Conservation (phyloP, 257 asterid genomes). For the Solanum ossicruentum region DNA sequence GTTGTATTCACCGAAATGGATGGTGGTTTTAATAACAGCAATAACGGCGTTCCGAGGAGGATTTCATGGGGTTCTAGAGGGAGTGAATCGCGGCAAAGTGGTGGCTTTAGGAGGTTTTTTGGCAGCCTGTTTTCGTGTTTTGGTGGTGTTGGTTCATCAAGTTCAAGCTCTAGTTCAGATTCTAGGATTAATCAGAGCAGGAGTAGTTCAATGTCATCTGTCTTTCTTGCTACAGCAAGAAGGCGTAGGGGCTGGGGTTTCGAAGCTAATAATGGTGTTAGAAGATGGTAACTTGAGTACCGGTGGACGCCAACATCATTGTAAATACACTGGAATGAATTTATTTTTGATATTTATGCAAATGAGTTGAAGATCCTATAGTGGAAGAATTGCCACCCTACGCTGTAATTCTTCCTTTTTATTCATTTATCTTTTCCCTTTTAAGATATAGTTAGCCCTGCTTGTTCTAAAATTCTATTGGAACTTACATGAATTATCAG, state of each 20-base stretch:
- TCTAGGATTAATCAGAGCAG: constrained; percentile 30
- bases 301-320: neutral
- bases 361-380: neutral
- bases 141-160: constrained; percentile 32
- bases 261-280: constrained; percentile 11
- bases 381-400: neutral
- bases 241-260: constrained; percentile 38
- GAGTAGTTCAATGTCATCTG: constrained; percentile 26
- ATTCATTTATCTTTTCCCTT: neutral
- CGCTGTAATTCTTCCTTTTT: constrained; percentile 1
- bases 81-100: constrained; percentile 31
- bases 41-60: constrained; percentile 61
- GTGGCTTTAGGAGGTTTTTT: constrained; percentile 51
- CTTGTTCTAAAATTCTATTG: neutral
- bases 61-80: constrained; percentile 68
- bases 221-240: constrained; percentile 35
- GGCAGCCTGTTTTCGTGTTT: constrained; percentile 50
- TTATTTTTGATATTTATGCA: neutral
- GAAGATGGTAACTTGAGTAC: neutral
- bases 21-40: constrained; percentile 59
- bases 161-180: constrained; percentile 36
- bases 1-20: constrained; percentile 93
- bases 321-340: neutral
- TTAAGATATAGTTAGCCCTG: neutral
- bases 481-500: neutral